A percentile compares a stretch with the other conserved stretches of the same genome.
These are phyloP conservation scores for Urtica urens DNA, from an alignment of 306 rosid species.

Conservation along the genomic window DNA sequence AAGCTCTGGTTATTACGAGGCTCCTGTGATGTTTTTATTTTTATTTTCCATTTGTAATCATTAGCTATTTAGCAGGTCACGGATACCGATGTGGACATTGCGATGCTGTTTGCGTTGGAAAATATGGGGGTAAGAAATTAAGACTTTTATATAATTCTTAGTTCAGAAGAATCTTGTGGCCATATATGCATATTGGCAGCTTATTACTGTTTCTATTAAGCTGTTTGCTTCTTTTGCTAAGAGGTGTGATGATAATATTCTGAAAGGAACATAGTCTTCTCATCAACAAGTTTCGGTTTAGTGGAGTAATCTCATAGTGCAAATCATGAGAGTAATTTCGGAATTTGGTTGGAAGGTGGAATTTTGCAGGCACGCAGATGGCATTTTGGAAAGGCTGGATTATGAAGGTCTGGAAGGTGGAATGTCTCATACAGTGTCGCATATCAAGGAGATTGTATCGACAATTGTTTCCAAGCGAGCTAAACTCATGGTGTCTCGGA, in stretches of 20 bases:
- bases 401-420: constrained; percentile 47
- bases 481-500: constrained; percentile 26
- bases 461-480: constrained; percentile 57
- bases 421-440: constrained; percentile 35
- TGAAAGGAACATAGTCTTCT: no score
- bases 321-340: constrained; percentile 36
- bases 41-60: constrained; percentile 6
- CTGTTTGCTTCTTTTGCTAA: no score
- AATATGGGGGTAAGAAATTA: no score
- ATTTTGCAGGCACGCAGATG: constrained; percentile 58
- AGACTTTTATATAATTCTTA: no score
- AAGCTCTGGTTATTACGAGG: no score
- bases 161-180: no score
- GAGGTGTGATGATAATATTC: no score
- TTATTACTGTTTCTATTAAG: no score
- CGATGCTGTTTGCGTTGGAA: no score
- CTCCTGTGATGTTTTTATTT: background rate
- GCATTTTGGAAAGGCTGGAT: constrained; percentile 45
- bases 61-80: constrained; percentile 44
- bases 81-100: constrained; percentile 46
- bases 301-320: no score
- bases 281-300: no score
- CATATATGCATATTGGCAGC: no score
- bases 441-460: constrained; percentile 64
- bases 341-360: constrained; percentile 35